Evolutionary conservation across 768 basidiomycete species (phyloP).

Genomic region (Lactifluus hygrophoroides): DNA sequence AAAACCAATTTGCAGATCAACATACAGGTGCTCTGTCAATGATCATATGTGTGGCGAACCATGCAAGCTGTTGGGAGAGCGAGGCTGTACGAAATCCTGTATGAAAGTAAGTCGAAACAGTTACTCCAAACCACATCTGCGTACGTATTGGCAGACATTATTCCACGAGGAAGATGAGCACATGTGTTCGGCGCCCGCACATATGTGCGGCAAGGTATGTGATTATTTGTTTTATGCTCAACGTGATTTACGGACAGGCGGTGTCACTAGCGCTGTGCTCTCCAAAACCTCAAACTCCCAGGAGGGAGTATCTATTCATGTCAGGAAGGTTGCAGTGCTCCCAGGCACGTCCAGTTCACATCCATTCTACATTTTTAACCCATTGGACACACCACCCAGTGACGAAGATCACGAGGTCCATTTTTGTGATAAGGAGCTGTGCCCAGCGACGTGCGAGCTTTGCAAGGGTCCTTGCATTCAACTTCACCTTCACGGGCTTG

Average conservation of each 20-base stretch:
- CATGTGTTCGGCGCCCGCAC: too few species aligned
- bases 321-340: background rate
- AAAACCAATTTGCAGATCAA: constrained; percentile 25
- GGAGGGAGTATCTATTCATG: too few species aligned
- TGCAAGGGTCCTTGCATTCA: too few species aligned
- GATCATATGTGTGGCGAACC: constrained; percentile 45
- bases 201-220: constrained; percentile 46
- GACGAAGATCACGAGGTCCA: constrained; percentile 38
- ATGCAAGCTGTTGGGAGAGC: constrained; percentile 37
- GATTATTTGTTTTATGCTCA: constrained; percentile 3
- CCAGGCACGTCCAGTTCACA: background rate
- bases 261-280: constrained; percentile 5
- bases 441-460: constrained; percentile 45
- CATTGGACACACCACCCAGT: constrained; percentile 27
- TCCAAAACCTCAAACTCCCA: background rate
- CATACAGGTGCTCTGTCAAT: constrained; percentile 47
- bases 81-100: constrained; percentile 45
- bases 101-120: constrained; percentile 33
- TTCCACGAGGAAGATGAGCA: constrained; percentile 40
- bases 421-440: constrained; percentile 42
- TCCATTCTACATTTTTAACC: background rate
- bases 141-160: constrained; percentile 29
- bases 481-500: too few species aligned
- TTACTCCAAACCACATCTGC: background rate
- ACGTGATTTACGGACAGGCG: background rate